These are phyloP conservation scores for Penicillium atrosanguineum DNA, from an alignment of 495 filamentous ascomycete species.

Conservation along the genomic window DNA sequence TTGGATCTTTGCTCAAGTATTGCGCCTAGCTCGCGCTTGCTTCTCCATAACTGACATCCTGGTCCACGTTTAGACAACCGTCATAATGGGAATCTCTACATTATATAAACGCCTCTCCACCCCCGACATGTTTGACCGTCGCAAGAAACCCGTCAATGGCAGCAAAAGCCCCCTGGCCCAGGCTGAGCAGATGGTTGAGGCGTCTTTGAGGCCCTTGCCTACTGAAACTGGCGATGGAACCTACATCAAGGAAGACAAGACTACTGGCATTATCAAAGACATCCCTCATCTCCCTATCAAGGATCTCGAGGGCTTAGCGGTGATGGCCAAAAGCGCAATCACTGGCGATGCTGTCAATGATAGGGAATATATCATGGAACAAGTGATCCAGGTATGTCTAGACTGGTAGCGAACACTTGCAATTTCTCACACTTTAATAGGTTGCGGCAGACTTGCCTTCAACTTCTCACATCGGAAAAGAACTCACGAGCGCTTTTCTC, in stretches of 20 bases:
- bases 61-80: background rate
- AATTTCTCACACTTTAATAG: slow-evolving; percentile 15
- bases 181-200: slow-evolving; percentile 53
- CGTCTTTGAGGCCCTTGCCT: slow-evolving; percentile 60
- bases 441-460: slow-evolving; percentile 48
- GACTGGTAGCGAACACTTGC: background rate
- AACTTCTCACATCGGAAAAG: slow-evolving; percentile 49
- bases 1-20: background rate
- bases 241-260: slow-evolving; percentile 32
- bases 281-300: slow-evolving; percentile 36
- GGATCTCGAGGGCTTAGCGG: slow-evolving; percentile 46
- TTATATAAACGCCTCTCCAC: slow-evolving; percentile 2
- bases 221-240: slow-evolving; percentile 63
- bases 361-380: slow-evolving; percentile 63
- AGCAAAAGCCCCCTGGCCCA: slow-evolving; percentile 43
- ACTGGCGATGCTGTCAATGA: slow-evolving; percentile 84
- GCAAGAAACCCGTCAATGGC: slow-evolving; percentile 18
- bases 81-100: background rate
- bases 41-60: background rate
- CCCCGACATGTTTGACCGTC: slow-evolving; percentile 26
- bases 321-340: slow-evolving; percentile 61
- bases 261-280: slow-evolving; percentile 37
- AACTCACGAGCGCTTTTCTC: slow-evolving; percentile 60
- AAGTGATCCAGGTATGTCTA: slow-evolving; percentile 43
- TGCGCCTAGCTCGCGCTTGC: background rate